These are phyloP conservation scores for Cutaneotrichosporon dermatis DNA, from an alignment of 1,284 basidiomycete species.

Conservation along the genomic window DNA sequence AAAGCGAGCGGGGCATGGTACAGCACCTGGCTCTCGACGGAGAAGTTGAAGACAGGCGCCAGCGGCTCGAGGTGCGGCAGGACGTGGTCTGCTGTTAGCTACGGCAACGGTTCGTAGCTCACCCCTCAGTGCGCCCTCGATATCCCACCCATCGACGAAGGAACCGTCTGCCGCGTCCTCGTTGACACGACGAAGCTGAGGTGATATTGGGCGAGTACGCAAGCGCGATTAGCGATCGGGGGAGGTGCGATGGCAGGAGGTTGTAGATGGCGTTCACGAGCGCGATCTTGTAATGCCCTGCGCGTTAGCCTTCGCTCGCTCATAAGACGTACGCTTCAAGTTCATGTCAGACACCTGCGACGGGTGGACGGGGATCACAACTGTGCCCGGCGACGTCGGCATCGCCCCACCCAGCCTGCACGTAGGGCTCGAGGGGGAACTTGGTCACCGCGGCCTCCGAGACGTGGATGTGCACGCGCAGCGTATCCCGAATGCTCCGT, in stretches of 20 bases:
- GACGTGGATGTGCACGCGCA: slow-evolving; percentile 30
- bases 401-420: slow-evolving; percentile 23
- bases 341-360: slow-evolving; percentile 26
- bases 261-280: slow-evolving; percentile 58
- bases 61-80: slow-evolving; percentile 62
- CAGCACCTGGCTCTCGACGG: slow-evolving; percentile 88
- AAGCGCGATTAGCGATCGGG: slow-evolving; percentile 39
- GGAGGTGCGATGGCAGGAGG: slow-evolving; percentile 54
- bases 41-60: slow-evolving; percentile 74
- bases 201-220: slow-evolving; percentile 69
- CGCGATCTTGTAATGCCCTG: slow-evolving; percentile 36
- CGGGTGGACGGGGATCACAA: slow-evolving; percentile 38
- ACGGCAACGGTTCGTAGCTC: slow-evolving; percentile 32
- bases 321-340: slow-evolving; percentile 27
- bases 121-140: slow-evolving; percentile 63
- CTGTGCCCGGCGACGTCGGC: slow-evolving; percentile 22
- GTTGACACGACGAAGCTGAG: slow-evolving; percentile 61
- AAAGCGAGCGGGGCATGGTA: slow-evolving; percentile 87
- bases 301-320: neutral
- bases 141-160: slow-evolving; percentile 65
- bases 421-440: slow-evolving; percentile 40
- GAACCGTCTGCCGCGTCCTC: slow-evolving; percentile 71
- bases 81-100: slow-evolving; percentile 58
- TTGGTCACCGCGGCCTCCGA: slow-evolving; percentile 26
- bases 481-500: slow-evolving; percentile 5